These are phyloP conservation scores for Leishmania martiniquensis DNA, from an alignment of 208 protist genomes.

Conservation along the genomic window DNA sequence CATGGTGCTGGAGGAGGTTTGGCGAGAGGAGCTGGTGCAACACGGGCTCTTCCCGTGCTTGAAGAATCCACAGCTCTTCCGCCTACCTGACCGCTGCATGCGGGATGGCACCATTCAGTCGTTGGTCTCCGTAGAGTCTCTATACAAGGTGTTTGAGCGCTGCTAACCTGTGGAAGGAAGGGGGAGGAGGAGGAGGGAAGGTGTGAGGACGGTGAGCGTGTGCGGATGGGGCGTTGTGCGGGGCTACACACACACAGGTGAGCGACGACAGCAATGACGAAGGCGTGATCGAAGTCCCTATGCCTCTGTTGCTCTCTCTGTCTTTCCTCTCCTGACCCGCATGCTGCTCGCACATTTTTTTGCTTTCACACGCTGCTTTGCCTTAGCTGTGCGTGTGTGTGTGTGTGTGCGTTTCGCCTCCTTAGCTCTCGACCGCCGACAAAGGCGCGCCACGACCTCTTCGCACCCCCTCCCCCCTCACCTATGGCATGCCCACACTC, in stretches of 20 bases:
- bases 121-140: conserved; percentile 82
- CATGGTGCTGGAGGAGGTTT: not conserved
- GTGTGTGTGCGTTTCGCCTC: not conserved
- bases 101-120: conserved; percentile 65
- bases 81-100: conserved; percentile 53
- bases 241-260: not conserved
- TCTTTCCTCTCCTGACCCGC: not conserved
- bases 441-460: not conserved
- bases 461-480: not conserved
- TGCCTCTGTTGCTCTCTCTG: not conserved
- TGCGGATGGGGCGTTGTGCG: not conserved
- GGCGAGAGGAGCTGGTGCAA: conserved; percentile 17
- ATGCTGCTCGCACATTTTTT: not conserved
- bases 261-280: not conserved
- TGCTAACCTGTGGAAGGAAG: conserved; percentile 42
- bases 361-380: not conserved
- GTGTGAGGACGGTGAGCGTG: not conserved
- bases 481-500: not conserved
- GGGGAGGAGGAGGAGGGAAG: not conserved
- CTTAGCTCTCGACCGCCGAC: not conserved
- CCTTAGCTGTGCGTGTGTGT: not conserved
- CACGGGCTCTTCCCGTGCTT: conserved; percentile 71
- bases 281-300: not conserved
- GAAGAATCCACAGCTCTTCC: conserved; percentile 65
- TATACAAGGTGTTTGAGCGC: conserved; percentile 93